phyloP scores from a whole-genome alignment of 768 basidiomycete species.

The Coprinopsis cinerea region DNA sequence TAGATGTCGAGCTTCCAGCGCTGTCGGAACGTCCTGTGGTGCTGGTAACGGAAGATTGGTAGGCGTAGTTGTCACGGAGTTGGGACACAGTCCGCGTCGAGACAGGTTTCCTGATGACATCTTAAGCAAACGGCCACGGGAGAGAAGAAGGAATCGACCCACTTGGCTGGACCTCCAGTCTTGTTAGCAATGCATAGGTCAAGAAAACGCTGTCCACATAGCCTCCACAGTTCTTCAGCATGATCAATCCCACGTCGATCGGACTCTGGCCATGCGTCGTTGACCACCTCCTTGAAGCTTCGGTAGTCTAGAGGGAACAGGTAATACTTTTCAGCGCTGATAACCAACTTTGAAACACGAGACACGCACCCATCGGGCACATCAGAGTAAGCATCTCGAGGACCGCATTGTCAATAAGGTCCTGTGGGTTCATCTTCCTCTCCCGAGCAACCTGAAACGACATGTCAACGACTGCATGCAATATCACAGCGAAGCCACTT shows the following conservation, averaged over 20 bases:
- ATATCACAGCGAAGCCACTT: not conserved
- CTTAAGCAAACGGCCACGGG: no score
- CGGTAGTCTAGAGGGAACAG: not conserved
- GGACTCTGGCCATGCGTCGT: not conserved
- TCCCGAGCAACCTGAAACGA: not conserved
- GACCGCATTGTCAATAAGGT: not conserved
- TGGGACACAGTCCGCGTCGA: no score
- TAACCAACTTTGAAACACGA: not conserved
- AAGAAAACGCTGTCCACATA: conserved; percentile 3
- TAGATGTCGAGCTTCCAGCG: no score
- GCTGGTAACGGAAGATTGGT: no score
- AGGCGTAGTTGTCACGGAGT: no score
- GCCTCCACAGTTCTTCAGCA: not conserved
- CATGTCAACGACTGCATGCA: not conserved
- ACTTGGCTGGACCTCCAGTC: not conserved
- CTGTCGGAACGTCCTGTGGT: no score
- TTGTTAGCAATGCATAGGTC: conserved; percentile 1
- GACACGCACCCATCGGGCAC: not conserved
- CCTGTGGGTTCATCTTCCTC: not conserved
- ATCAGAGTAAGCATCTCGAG: not conserved
- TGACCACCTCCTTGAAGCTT: not conserved
- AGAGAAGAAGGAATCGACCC: no score
- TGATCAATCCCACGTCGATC: not conserved
- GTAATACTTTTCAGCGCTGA: not conserved
- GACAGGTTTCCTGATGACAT: no score